Conservation (phyloP, 305 asterid genomes). For the Euphrasia arctica region DNA sequence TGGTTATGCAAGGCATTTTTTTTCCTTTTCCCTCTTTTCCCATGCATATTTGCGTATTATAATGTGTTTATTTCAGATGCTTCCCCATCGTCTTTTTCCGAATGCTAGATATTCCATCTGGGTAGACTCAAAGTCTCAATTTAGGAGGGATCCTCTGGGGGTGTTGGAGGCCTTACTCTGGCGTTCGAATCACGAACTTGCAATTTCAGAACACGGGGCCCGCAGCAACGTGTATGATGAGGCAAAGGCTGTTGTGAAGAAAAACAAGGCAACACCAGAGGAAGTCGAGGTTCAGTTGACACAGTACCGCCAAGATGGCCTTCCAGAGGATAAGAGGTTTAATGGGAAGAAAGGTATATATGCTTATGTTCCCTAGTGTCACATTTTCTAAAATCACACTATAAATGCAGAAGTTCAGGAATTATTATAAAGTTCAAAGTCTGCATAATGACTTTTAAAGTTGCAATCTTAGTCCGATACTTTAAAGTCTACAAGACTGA, state of each 20-base stretch:
- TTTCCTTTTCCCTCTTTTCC: not conserved
- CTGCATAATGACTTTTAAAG: not conserved
- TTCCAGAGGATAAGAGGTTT: conserved; percentile 90
- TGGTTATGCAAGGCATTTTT: no score
- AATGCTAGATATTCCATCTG: conserved; percentile 88
- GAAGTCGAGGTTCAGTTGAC: conserved; percentile 82
- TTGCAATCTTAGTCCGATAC: no score
- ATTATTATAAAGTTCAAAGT: not conserved
- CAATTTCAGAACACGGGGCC: conserved; percentile 94
- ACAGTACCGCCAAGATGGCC: conserved; percentile 78
- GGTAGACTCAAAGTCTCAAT: conserved; percentile 97
- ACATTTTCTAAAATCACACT: conserved; percentile 14
- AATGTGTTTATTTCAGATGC: conserved; percentile 63
- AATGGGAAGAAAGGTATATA: conserved; percentile 91
- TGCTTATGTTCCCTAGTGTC: conserved; percentile 23
- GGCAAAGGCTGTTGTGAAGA: conserved; percentile 94
- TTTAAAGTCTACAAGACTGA: not conserved
- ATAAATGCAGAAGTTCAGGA: not conserved
- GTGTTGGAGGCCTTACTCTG: conserved; percentile 70
- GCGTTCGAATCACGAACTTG: conserved; percentile 75
- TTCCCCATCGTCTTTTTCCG: conserved; percentile 96
- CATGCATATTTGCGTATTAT: conserved; percentile 14
- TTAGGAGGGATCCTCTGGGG: conserved; percentile 55
- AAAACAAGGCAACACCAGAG: conserved; percentile 93
- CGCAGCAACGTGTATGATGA: conserved; percentile 96